Base-by-base conservation (phyloP, 1,284 basidiomycete species). In the Irpex sp. region DNA sequence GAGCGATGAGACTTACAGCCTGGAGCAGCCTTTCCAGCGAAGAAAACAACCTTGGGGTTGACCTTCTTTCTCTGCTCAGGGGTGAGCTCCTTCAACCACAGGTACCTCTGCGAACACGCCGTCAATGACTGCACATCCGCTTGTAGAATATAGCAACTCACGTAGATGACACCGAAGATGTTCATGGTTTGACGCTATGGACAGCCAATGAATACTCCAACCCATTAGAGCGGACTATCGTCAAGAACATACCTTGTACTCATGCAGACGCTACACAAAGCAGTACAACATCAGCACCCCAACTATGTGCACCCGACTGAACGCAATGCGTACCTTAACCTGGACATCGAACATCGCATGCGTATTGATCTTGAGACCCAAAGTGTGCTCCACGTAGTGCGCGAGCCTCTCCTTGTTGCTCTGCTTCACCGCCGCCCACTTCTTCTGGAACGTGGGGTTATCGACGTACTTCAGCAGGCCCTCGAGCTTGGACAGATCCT, bases 291-390 rank as follows among this genome's bases (percentile, higher is more conserved):
- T 26, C 26, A 26, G 26, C 26, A 26, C 60, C 53, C 19, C 59
- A 57, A 31, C 21, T 15, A 4, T 26, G 26, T 26, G 4, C 26
- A 26, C 3, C 26, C 3, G 26, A 26, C 26, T 51, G 4, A 46
- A 55, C 53, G 21, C 55, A 66, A 61, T 31, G 68, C 78, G 4
- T 63, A 92, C 88, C 84, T 96, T 97, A 72, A 95, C 92, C 76
- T 97, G 95, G 15, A 95, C 90, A 71, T 95, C 93, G 71, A 95
- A 97, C 82, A 97, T 84, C 26, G 92, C 93, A 60, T 88, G 79
- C 35, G 92, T 89, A 70, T 92, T 88, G 64, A 97, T 81, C 35
- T 75, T 84, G 65, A 89, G 81, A 66, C 94, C 93, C 21, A 96
- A 79, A 4, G 87, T 91, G 9, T 76, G 76, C 76, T 93, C 83